Conservation (phyloP, 805 yeast species). For the Clavispora vitiphila region DNA sequence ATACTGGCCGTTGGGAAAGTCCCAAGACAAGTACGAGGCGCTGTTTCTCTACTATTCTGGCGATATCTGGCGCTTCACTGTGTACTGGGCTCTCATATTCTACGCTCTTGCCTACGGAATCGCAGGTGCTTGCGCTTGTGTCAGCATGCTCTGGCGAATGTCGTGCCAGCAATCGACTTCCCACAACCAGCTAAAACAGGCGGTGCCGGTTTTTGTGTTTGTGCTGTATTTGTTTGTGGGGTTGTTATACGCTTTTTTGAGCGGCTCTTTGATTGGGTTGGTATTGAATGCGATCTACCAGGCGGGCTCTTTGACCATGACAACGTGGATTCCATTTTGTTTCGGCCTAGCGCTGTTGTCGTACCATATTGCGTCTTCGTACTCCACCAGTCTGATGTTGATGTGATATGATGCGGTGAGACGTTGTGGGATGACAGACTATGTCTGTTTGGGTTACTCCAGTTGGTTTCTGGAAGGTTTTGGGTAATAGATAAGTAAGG, state of each 20-base stretch:
- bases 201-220: slow-evolving; percentile 38
- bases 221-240: slow-evolving; percentile 50
- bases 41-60: slow-evolving; percentile 61
- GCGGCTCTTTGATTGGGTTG: slow-evolving; percentile 77
- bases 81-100: slow-evolving; percentile 74
- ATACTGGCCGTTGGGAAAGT: slow-evolving; percentile 57
- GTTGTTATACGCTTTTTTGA: slow-evolving; percentile 55
- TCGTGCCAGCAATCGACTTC: slow-evolving; percentile 5
- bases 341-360: slow-evolving; percentile 69
- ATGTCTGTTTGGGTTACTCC: too few species aligned
- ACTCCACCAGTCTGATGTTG: slow-evolving; percentile 42
- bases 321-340: slow-evolving; percentile 91
- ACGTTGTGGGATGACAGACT: too few species aligned
- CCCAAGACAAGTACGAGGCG: slow-evolving; percentile 33
- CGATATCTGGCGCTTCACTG: slow-evolving; percentile 81
- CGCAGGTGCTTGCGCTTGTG: slow-evolving; percentile 58
- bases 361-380: slow-evolving; percentile 62
- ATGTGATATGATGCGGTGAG: too few species aligned
- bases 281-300: slow-evolving; percentile 69
- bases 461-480: too few species aligned
- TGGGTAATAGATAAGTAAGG: too few species aligned
- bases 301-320: slow-evolving; percentile 80
- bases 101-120: slow-evolving; percentile 56
- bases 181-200: slow-evolving; percentile 10
- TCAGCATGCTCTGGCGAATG: slow-evolving; percentile 13